A percentile compares a stretch with the other conserved stretches of the same genome.
phyloP scores from a whole-genome alignment of 192 early-diverging fungal genomes.

The Entomortierella chlamydospora region DNA sequence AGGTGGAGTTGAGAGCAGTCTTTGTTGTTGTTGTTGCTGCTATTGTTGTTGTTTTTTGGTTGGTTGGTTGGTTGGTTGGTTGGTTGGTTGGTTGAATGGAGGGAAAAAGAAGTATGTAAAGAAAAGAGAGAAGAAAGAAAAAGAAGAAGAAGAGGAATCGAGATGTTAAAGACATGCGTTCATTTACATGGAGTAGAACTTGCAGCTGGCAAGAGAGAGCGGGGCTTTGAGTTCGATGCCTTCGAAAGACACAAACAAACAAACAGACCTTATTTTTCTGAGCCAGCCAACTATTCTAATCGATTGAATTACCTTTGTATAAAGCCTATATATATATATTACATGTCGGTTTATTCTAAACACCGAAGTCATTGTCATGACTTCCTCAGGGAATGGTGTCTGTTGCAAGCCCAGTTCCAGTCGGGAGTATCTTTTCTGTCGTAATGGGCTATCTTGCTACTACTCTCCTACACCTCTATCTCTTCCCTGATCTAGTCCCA shows the following conservation, averaged over 20 bases:
- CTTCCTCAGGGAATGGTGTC: background rate
- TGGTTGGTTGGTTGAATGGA: background rate
- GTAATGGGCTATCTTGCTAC: no score
- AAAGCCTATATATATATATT: background rate
- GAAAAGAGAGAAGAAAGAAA: conserved; percentile 9
- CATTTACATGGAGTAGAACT: no score
- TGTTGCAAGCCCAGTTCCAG: background rate
- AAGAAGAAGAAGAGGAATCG: background rate
- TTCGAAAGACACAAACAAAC: no score
- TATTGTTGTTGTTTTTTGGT: no score
- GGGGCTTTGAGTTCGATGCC: no score
- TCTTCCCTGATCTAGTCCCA: no score
- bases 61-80: no score
- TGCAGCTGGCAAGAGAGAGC: no score
- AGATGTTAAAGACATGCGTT: background rate
- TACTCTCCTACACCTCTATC: no score
- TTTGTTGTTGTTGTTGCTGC: no score
- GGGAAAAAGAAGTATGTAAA: conserved; percentile 12
- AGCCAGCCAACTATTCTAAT: background rate
- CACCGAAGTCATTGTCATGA: background rate
- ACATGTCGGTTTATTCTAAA: background rate
- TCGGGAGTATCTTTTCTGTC: no score
- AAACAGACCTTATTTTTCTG: no score
- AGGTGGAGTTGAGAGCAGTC: background rate
- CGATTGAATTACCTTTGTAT: background rate